These are phyloP conservation scores for Rosa multiflora DNA, from an alignment of 306 rosid species.

Conservation along the genomic window DNA sequence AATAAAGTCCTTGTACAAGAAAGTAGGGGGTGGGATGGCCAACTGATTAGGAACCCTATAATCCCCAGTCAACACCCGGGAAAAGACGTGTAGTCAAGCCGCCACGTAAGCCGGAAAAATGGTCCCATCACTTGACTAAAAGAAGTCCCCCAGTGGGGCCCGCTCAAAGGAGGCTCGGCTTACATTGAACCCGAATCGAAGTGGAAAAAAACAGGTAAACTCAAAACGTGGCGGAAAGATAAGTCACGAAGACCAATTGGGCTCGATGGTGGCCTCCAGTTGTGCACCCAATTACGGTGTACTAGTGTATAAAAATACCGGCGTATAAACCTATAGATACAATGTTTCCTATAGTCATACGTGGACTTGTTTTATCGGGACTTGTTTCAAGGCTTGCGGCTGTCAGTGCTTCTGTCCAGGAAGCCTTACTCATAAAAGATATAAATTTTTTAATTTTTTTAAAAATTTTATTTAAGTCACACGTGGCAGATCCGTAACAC, in stretches of 20 bases:
- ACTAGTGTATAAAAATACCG: not conserved
- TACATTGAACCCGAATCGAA: constrained; percentile 6
- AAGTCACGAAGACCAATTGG: not conserved
- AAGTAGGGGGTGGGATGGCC: not conserved
- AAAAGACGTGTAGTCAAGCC: not conserved
- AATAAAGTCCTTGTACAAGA: not conserved
- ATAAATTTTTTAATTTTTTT: not conserved
- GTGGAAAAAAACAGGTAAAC: not conserved
- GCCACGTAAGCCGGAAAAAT: constrained; percentile 6
- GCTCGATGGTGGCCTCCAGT: constrained; percentile 46
- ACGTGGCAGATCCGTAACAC: constrained; percentile 52
- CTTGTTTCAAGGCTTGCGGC: constrained; percentile 67
- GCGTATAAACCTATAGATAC: not conserved
- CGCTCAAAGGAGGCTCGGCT: not conserved
- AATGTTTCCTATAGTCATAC: not conserved
- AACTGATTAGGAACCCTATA: not conserved
- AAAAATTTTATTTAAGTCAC: not conserved
- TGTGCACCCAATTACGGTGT: constrained; percentile 8
- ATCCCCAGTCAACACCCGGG: not conserved
- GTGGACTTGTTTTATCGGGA: constrained; percentile 8
- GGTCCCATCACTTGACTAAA: constrained; percentile 13
- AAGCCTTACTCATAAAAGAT: constrained; percentile 8
- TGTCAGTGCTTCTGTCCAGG: constrained; percentile 44
- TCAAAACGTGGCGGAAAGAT: constrained; percentile 21
- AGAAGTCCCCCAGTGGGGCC: constrained; percentile 11